A percentile compares a stretch with the other conserved stretches of the same genome.
Evolutionary conservation across 352 stramenopile species (phyloP).

Genomic region (Plasmopara viticola): DNA sequence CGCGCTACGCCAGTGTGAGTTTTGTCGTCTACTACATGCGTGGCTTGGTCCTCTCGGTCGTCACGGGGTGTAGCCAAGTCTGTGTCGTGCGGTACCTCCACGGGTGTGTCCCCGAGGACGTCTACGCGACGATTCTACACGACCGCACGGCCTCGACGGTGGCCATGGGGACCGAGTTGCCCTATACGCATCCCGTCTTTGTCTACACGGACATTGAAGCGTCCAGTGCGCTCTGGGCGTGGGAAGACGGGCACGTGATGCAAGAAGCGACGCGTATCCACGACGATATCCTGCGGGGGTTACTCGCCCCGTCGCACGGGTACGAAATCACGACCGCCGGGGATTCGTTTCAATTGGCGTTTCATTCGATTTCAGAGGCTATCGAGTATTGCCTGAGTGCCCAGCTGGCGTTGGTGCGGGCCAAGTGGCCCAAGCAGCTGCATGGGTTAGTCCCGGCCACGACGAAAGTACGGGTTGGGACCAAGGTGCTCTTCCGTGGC

Average conservation of each 20-base stretch:
- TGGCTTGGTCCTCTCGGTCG: slow-evolving; percentile 32
- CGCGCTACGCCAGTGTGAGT: slow-evolving; percentile 24
- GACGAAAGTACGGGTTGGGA: slow-evolving; percentile 19
- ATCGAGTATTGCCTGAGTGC: slow-evolving; percentile 42
- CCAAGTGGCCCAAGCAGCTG: slow-evolving; percentile 49
- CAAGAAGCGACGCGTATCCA: slow-evolving; percentile 30
- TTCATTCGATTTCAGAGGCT: slow-evolving; percentile 49
- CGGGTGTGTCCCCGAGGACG: slow-evolving; percentile 30
- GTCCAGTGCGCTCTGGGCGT: slow-evolving; percentile 39
- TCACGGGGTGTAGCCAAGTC: slow-evolving; percentile 35
- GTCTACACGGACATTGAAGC: slow-evolving; percentile 59
- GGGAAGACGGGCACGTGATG: slow-evolving; percentile 30
- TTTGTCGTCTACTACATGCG: slow-evolving; percentile 39
- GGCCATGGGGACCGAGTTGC: slow-evolving; percentile 4
- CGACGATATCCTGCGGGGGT: slow-evolving; percentile 29
- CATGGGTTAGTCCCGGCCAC: slow-evolving; percentile 35
- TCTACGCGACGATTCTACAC: slow-evolving; percentile 24
- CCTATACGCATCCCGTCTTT: slow-evolving; percentile 35
- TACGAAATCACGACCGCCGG: slow-evolving; percentile 68
- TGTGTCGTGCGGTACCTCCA: slow-evolving; percentile 31
- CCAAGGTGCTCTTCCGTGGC: slow-evolving; percentile 30
- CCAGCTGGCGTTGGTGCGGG: slow-evolving; percentile 36
- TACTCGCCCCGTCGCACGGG: slow-evolving; percentile 31
- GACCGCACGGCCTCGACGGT: slow-evolving; percentile 12
- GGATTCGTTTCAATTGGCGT: slow-evolving; percentile 58